A percentile compares a stretch with the other conserved stretches of the same genome.
Evolutionary conservation across 1,284 basidiomycete genomes (phyloP).

Genomic region (Fistulinella cinereoalba): DNA sequence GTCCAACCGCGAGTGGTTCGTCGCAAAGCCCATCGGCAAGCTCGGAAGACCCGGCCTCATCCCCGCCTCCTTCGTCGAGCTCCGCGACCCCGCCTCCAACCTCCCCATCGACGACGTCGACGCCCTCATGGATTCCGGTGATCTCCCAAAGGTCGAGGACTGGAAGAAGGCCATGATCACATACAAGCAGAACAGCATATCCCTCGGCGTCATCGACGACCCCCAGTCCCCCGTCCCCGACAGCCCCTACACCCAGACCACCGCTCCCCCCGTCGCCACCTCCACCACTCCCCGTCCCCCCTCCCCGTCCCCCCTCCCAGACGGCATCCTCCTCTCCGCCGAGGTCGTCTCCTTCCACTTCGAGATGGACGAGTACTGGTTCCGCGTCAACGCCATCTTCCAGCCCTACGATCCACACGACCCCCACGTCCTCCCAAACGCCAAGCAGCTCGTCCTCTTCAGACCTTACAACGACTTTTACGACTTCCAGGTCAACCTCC

Average conservation of each 20-base stretch:
- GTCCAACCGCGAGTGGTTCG: conserved; percentile 88
- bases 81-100: conserved; percentile 88
- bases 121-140: conserved; percentile 78
- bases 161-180: conserved; percentile 96
- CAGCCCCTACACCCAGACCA: conserved; percentile 40
- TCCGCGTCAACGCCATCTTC: conserved; percentile 87
- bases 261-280: too few species aligned
- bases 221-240: conserved; percentile 42
- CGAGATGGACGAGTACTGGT: conserved; percentile 97
- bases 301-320: conserved; percentile 55
- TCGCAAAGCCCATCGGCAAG: conserved; percentile 91
- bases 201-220: conserved; percentile 87
- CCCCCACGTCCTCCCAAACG: conserved; percentile 53
- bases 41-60: conserved; percentile 96
- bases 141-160: conserved; percentile 92
- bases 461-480: conserved; percentile 98
- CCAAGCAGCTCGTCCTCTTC: conserved; percentile 87
- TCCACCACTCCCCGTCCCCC: conserved; percentile 28
- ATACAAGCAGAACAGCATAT: conserved; percentile 96
- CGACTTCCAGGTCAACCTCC: conserved; percentile 90
- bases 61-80: conserved; percentile 94
- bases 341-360: conserved; percentile 95
- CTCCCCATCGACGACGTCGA: conserved; percentile 69
- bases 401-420: conserved; percentile 70
- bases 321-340: conserved; percentile 85